phyloP scores from a whole-genome alignment of 208 protist species.

The Strigomonas galati region DNA sequence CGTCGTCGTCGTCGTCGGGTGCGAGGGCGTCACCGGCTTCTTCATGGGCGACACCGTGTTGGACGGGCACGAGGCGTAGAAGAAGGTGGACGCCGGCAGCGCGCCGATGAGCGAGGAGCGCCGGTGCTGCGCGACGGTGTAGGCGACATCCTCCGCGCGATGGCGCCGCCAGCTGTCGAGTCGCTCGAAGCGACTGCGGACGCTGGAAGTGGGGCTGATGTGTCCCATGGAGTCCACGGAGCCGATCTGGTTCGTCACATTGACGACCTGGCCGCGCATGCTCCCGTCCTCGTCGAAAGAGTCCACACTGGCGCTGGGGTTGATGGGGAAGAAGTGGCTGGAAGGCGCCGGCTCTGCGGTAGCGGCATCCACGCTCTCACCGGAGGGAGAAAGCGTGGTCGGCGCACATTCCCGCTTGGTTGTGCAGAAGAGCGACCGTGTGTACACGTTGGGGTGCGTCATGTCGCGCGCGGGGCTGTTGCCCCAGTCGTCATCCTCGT shows the following conservation, averaged over 20 bases:
- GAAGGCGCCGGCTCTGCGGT: too few species aligned
- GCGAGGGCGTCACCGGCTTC: too few species aligned
- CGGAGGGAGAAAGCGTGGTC: too few species aligned
- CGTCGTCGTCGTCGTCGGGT: too few species aligned
- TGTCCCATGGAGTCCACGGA: background rate
- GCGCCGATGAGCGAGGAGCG: conserved; percentile 22
- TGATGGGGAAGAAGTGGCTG: too few species aligned
- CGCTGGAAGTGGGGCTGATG: background rate
- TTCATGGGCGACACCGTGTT: too few species aligned
- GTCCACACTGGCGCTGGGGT: too few species aligned
- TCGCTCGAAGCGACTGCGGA: conserved; percentile 21
- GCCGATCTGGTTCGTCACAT: too few species aligned
- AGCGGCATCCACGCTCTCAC: too few species aligned
- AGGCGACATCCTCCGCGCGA: conserved; percentile 23
- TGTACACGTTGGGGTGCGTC: background rate
- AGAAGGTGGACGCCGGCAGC: conserved; percentile 25
- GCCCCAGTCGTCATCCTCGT: background rate
- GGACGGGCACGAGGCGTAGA: conserved; percentile 18
- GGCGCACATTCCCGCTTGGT: too few species aligned
- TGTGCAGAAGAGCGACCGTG: background rate
- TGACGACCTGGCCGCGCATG: too few species aligned
- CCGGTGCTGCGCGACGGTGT: conserved; percentile 21
- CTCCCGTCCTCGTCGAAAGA: too few species aligned
- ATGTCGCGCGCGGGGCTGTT: conserved; percentile 2
- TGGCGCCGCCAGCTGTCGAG: conserved; percentile 35